These are phyloP conservation scores for Trametes gibbosa DNA, from an alignment of 768 basidiomycete species.

Conservation along the genomic window DNA sequence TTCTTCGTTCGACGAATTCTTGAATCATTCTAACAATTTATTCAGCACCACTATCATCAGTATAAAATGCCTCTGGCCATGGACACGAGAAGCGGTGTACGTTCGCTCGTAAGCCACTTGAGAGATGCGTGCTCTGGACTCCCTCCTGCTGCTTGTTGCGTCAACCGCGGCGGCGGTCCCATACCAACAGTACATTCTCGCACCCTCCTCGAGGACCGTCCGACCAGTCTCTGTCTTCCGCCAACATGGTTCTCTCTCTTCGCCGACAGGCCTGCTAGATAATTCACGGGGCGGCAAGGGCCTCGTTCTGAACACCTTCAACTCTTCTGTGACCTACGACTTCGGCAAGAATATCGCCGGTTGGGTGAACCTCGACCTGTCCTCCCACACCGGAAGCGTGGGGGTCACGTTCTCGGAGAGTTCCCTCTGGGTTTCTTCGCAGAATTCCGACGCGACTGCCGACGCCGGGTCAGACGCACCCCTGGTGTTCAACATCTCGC, in stretches of 20 bases:
- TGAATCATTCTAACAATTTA: neutral
- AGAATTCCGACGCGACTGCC: slow-evolving; percentile 7
- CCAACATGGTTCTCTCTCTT: slow-evolving; percentile 7
- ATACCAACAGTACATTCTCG: slow-evolving; percentile 15
- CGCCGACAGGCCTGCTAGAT: neutral
- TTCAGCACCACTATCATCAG: too few relatives aligned
- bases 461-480: slow-evolving; percentile 7
- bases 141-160: neutral
- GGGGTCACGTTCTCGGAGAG: slow-evolving; percentile 18
- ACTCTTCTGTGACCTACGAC: slow-evolving; percentile 17
- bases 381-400: slow-evolving; percentile 4
- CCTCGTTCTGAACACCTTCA: slow-evolving; percentile 3
- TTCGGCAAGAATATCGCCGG: slow-evolving; percentile 20
- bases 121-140: neutral
- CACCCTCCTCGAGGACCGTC: slow-evolving; percentile 12
- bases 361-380: slow-evolving; percentile 8
- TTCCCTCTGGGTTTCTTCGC: slow-evolving; percentile 14
- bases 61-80: neutral
- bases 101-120: neutral
- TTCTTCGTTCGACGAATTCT: neutral
- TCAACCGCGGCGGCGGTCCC: neutral
- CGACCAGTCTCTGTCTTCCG: slow-evolving; percentile 6
- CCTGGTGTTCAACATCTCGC: slow-evolving; percentile 10
- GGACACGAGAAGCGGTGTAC: too few relatives aligned
- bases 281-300: neutral